Evolutionary conservation across 257 asterid species (phyloP), one percentile per base, ranked within the genome.

Genomic region (Petrea volubilis): DNA sequence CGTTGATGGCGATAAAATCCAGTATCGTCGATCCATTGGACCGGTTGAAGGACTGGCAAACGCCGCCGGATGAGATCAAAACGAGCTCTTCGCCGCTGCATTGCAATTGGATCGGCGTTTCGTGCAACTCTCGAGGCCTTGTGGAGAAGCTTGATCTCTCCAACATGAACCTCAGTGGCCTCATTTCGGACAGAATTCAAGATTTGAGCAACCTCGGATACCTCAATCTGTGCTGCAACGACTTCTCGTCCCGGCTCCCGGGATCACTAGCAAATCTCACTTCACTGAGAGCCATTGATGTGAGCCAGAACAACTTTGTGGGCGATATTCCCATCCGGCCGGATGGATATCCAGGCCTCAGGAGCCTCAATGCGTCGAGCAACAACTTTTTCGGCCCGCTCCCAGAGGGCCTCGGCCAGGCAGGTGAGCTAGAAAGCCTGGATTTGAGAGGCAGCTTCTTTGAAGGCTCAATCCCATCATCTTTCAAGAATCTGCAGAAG

Each of bases 361-460:
- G 9, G 24, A 68, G 56, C 73, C 60, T 91, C 74, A 86, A 88
- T 31, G 94, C 88, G 1, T 91, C 96, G 4, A 88, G 94, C 89
- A 91, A 91, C 89, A 87, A 89, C 55, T 88, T 91, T 15, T 75
- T 69, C 43, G 96, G 95, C 29, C 59, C 71, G 2, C 81, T 88
- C n/a, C 94, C 97, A 2, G 82, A 82, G 36, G 96, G 84, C 72
- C 81, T 88, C 36, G 79, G 92, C 25, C 77, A 50, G 77, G 80
- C 84, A 28, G 67, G 78, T 15, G 68, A 79, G 7, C 77, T 89
- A 0, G 92, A 89, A 47, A 60, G 70, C 77, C 62, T 91, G 58
- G 97, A 89, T 70, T 77, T 91, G 49, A 63, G 96, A 28, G 96
- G 96, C 43, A 84, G 87, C 73, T 89, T 81, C 78, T 87, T 91